These are phyloP conservation scores for Trichoderma lentiforme DNA, from an alignment of 2,329 filamentous ascomycete species.

Conservation along the genomic window DNA sequence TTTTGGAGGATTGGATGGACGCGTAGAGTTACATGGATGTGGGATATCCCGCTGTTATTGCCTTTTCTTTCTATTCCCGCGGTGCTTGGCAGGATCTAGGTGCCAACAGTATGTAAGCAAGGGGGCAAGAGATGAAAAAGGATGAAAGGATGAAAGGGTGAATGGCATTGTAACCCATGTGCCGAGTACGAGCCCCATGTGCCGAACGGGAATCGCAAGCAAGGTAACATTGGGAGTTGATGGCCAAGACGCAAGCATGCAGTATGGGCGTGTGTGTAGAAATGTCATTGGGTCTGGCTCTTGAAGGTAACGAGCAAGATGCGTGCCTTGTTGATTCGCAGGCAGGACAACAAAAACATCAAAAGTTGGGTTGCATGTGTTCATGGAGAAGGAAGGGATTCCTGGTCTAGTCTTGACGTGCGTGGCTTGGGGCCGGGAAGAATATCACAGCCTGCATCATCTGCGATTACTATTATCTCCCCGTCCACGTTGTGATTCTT, in stretches of 20 bases:
- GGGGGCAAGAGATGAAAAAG: neutral
- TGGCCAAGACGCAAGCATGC: neutral
- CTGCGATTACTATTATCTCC: neutral
- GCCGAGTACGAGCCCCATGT: conserved; percentile 6
- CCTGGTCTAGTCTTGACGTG: neutral
- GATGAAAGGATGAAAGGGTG: conserved; percentile 14
- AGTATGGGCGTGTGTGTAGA: neutral
- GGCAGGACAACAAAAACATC: neutral
- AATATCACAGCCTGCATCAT: neutral
- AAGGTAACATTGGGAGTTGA: neutral
- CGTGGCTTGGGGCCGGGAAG: neutral
- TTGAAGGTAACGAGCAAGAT: neutral
- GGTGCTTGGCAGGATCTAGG: neutral
- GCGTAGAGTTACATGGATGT: neutral
- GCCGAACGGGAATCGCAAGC: neutral
- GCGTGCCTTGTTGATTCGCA: neutral
- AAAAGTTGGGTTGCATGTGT: neutral
- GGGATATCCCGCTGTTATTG: neutral
- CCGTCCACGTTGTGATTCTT: neutral
- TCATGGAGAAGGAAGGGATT: neutral
- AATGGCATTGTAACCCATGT: neutral
- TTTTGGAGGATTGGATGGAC: neutral
- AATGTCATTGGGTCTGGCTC: neutral
- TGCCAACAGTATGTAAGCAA: neutral
- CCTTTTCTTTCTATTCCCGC: too few species aligned